Conservation (phyloP, 208 protist genomes). For the Angomonas deanei region DNA sequence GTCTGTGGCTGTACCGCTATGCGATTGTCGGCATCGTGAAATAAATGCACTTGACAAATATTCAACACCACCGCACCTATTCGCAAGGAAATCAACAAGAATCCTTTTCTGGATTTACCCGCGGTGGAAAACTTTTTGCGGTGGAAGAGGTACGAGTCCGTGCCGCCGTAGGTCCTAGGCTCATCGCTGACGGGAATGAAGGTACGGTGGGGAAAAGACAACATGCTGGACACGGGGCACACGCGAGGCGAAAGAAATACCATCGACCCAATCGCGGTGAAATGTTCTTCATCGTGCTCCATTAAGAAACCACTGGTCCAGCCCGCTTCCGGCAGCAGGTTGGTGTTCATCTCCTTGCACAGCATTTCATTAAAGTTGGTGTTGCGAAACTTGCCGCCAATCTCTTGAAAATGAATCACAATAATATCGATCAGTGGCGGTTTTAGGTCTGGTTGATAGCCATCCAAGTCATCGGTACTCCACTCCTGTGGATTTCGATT, state of each 20-base stretch:
- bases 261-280: slow-evolving; percentile 65
- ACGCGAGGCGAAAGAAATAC: slow-evolving; percentile 73
- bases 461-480: slow-evolving; percentile 7
- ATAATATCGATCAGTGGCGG: slow-evolving; percentile 67
- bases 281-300: slow-evolving; percentile 35
- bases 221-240: slow-evolving; percentile 61
- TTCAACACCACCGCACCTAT: slow-evolving; percentile 58
- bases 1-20: slow-evolving; percentile 28
- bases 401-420: slow-evolving; percentile 83
- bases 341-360: slow-evolving; percentile 19
- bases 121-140: slow-evolving; percentile 53
- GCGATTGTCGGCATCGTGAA: slow-evolving; percentile 62
- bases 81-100: slow-evolving; percentile 64
- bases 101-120: slow-evolving; percentile 64
- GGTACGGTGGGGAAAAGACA: slow-evolving; percentile 71
- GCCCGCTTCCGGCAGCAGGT: slow-evolving; percentile 59
- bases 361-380: slow-evolving; percentile 52
- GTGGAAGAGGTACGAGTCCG: slow-evolving; percentile 35
- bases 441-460: slow-evolving; percentile 15
- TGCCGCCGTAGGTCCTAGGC: slow-evolving; percentile 64
- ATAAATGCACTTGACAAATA: slow-evolving; percentile 69
- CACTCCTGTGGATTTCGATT: too few relatives aligned
- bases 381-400: slow-evolving; percentile 65
- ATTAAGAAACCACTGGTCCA: slow-evolving; percentile 77
- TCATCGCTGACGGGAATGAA: slow-evolving; percentile 73